Conservation (phyloP, 176 grass and related monocot species). For the Bolboschoenus planiculmis region DNA sequence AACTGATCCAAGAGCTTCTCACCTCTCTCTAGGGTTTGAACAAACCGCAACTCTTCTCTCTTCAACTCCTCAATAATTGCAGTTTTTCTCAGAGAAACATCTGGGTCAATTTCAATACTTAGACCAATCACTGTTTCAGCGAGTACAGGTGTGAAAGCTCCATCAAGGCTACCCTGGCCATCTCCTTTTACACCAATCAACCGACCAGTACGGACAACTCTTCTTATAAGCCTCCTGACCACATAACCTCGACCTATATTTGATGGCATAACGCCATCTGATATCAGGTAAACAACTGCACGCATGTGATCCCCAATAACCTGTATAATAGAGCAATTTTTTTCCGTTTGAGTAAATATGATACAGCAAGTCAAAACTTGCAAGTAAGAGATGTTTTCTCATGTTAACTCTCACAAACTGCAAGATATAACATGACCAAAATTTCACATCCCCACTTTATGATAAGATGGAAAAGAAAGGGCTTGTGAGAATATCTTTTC, state of each 20-base stretch:
- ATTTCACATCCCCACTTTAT: neutral
- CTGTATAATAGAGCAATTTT: conserved; percentile 26
- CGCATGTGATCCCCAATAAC: conserved; percentile 97
- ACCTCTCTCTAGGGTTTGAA: conserved; percentile 87
- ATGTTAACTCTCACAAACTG: neutral
- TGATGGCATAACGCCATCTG: conserved; percentile 83
- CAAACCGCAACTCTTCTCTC: conserved; percentile 91
- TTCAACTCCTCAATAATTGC: conserved; percentile 72
- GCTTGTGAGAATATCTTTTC: neutral
- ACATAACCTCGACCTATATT: conserved; percentile 99
- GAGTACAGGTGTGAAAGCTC: conserved; percentile 59
- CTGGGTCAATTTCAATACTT: conserved; percentile 71
- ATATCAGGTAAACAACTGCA: conserved; percentile 97
- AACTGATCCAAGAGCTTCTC: conserved; percentile 85
- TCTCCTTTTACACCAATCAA: conserved; percentile 85
- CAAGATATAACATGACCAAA: neutral
- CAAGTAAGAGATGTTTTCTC: neutral
- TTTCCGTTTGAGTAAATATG: neutral
- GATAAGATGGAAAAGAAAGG: neutral
- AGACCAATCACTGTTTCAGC: conserved; percentile 64
- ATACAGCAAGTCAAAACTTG: neutral
- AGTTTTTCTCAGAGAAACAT: conserved; percentile 56
- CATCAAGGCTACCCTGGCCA: conserved; percentile 44
- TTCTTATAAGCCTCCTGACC: conserved; percentile 92
- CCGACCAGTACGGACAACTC: conserved; percentile 77